Evolutionary conservation across 805 yeast species (phyloP).

Genomic region (Cyberlindnera petersonii): DNA sequence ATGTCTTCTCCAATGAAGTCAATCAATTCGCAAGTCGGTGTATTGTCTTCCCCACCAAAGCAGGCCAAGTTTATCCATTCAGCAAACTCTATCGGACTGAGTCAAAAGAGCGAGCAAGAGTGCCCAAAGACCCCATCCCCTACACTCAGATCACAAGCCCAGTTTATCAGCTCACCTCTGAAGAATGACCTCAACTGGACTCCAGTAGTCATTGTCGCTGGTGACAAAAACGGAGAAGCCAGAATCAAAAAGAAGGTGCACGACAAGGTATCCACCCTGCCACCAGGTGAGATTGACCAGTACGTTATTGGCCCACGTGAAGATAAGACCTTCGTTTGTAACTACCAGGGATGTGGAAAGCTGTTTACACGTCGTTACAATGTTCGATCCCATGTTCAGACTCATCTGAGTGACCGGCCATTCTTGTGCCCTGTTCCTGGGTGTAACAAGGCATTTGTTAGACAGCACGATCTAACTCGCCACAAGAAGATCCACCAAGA

Average conservation of each 20-base stretch:
- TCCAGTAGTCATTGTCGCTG: slow-evolving; percentile 22
- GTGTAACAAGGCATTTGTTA: slow-evolving; percentile 84
- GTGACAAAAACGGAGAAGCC: slow-evolving; percentile 4
- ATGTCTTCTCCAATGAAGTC: slow-evolving; percentile 10
- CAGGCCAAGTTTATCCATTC: slow-evolving; percentile 13
- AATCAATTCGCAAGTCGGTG: slow-evolving; percentile 1
- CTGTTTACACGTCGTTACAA: slow-evolving; percentile 85
- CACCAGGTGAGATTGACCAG: slow-evolving; percentile 85
- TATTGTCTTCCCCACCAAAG: slow-evolving; percentile 12
- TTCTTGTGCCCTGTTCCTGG: slow-evolving; percentile 60
- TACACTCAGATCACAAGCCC: slow-evolving; percentile 35
- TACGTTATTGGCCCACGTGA: slow-evolving; percentile 78
- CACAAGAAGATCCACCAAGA: slow-evolving; percentile 85
- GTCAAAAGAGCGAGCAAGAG: slow-evolving; percentile 17
- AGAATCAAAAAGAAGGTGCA: slow-evolving; percentile 23
- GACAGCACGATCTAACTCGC: slow-evolving; percentile 91
- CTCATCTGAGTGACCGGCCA: slow-evolving; percentile 93
- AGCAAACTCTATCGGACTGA: slow-evolving; percentile 14
- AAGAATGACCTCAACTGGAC: slow-evolving; percentile 23
- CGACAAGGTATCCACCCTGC: slow-evolving; percentile 54
- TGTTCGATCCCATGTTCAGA: slow-evolving; percentile 91
- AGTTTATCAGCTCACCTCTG: slow-evolving; percentile 21
- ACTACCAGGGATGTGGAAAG: slow-evolving; percentile 75
- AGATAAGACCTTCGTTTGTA: slow-evolving; percentile 68
- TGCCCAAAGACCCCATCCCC: slow-evolving; percentile 43